Evolutionary conservation across 2,329 filamentous ascomycete genomes (phyloP), one percentile per base, ranked within the genome.

Genomic region (Scedosporium apiospermum): DNA sequence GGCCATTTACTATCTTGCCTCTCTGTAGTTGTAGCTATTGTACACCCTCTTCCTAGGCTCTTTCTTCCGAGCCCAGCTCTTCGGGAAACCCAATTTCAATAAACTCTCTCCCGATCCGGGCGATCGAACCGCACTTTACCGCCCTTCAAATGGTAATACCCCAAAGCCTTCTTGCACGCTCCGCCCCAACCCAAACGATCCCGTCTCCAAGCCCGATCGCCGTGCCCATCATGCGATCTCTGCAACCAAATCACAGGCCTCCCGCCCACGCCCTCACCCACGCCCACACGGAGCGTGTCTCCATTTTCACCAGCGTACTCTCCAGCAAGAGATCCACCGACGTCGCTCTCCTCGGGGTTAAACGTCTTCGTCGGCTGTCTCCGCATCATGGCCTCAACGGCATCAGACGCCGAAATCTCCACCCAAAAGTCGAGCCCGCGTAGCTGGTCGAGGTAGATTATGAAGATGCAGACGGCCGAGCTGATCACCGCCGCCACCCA

Each of bases 401-500:
- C 65, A 16, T 69, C 68, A 27, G 66, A 69, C 5, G 69, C 69
- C 1, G 70, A 68, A 12, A 77, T 73, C 64, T 80, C 78, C 38
- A 60, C 42, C 58, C 58, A 60, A n/a, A 60, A 27, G 18, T 60
- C 41, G 21, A 60, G 58, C 7, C 44, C 26, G 2, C 59, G 44
- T 3, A 82, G 72, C 51, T 76, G 75, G 64, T 82, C 80, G 7
- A 78, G 74, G 66, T 82, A 80, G 62, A 82, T 80, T 62, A 81
- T 65, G 3, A 76, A 64, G 1, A 82, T 61, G 0, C 75, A 74
- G 1, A 77, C 7, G 14, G 75, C 62, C 2, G 74, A 71, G 1
- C 77, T 71, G 3, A 78, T 73, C 0, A 76, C 67, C 2, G 75
- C 72, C 3, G 73, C 71, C 1, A 75, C 74, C 80, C 80, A 82